Base-by-base conservation (phyloP, 139 green algal genomes). In the Picochlorum sp. region DNA sequence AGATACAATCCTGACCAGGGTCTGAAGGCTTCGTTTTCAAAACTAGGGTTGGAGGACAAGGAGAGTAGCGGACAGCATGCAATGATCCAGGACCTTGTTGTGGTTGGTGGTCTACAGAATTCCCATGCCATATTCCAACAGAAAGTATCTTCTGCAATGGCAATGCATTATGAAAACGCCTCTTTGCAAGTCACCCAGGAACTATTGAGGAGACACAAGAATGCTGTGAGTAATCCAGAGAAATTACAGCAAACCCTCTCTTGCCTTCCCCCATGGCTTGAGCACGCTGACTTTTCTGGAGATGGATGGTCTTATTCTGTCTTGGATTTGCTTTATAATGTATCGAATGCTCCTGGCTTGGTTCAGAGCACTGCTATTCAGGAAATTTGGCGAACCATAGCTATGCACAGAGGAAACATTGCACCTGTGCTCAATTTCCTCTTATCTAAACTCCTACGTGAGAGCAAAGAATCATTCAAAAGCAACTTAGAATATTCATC, bases 241-340 rank as follows among this genome's bases (percentile, higher is more conserved):
- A 79, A 41, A 41, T 54, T 54, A 24, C 16, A 54, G 16, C 47
- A 21, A 54, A 20, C 89, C 54, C 79, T 97, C 51, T 76, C 77
- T 23, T 86, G 79, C 64, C 80, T 97, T 45, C 76, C 81, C 20
- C 88, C 91, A 16, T 97, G 91, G 91, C 85, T 96, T 69, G 80
- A 92, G 37, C 88, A 89, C 70, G 71, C 96, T 13, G 82, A 72
- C 61, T 82, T 97, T 24, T 46, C 13, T 18, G 84, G 88, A 64
- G 75, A 78, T 44, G 74, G 75, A 18, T 94, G 84, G 75, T 72
- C 30, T 28, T 72, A 83, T 49, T 65, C 61, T 26, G 38, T 84
- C 50, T 60, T 85, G 6, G 66, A 37, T 2, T 45, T 41, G 2
- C 52, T 78, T n/a, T 69, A 62, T 66, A 15, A 58, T 30, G 45